Evolutionary conservation across 2,329 filamentous ascomycete species (phyloP).

Genomic region (Aspergillus intermedius): DNA sequence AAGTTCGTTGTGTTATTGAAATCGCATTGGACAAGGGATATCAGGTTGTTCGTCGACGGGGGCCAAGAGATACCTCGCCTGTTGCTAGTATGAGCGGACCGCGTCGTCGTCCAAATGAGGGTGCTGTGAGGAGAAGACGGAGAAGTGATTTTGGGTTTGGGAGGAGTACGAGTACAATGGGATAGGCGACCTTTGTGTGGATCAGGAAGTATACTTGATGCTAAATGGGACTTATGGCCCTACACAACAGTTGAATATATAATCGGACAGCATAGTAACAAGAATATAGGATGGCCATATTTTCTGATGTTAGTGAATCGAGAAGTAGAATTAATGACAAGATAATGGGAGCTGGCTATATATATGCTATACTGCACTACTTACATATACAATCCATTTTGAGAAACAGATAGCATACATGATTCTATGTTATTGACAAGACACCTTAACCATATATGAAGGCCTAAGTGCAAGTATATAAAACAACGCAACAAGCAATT

Average conservation of each 20-base stretch:
- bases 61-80: conserved; percentile 22
- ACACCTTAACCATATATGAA: too few species aligned
- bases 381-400: too few species aligned
- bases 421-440: too few species aligned
- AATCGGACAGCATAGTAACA: background rate
- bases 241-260: background rate
- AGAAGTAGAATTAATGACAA: too few species aligned
- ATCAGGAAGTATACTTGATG: conserved; percentile 9
- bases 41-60: conserved; percentile 59
- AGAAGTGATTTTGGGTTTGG: conserved; percentile 14
- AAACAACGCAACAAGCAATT: too few species aligned
- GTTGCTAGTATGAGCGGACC: conserved; percentile 3
- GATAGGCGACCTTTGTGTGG: background rate
- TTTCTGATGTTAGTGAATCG: too few species aligned
- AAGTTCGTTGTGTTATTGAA: conserved; percentile 76
- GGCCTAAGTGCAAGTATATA: too few species aligned
- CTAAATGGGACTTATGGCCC: background rate
- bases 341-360: too few species aligned
- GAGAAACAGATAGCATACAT: too few species aligned
- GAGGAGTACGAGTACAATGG: conserved; percentile 7
- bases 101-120: conserved; percentile 24
- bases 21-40: conserved; percentile 82
- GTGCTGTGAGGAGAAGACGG: conserved; percentile 18
- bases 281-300: too few species aligned
- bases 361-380: too few species aligned